Evolutionary conservation across 441 rosid species (phyloP).

Genomic region (Adansonia rubrostipa): DNA sequence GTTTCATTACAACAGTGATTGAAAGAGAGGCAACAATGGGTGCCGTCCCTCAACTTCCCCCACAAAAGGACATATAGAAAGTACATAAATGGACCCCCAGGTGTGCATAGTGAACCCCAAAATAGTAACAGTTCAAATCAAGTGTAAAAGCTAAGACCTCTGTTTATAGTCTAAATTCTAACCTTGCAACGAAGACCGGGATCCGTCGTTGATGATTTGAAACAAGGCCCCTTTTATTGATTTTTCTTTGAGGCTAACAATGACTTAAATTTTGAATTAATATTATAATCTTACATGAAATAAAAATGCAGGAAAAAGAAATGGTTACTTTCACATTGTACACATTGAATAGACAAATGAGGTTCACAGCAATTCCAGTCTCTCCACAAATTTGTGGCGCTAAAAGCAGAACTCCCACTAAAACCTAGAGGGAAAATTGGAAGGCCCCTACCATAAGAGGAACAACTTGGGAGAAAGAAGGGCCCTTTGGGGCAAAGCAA

Average conservation of each 20-base stretch:
- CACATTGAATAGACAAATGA: constrained; percentile 43
- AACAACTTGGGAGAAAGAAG: constrained; percentile 28
- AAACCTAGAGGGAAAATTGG: constrained; percentile 31
- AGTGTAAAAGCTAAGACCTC: background rate
- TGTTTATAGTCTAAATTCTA: constrained; percentile 1
- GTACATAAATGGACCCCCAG: constrained; percentile 24
- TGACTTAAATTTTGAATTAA: background rate
- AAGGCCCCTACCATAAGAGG: constrained; percentile 26
- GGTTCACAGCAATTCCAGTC: constrained; percentile 35
- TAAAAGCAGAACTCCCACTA: constrained; percentile 36
- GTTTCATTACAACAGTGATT: constrained; percentile 35
- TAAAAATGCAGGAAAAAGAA: constrained; percentile 24
- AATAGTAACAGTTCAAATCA: constrained; percentile 12
- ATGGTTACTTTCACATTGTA: constrained; percentile 41
- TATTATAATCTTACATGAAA: background rate
- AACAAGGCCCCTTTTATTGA: background rate
- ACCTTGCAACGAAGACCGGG: background rate
- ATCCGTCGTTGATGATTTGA: background rate
- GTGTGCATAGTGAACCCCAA: constrained; percentile 15
- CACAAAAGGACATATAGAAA: constrained; percentile 24
- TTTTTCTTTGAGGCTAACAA: background rate
- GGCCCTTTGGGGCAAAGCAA: constrained; percentile 28
- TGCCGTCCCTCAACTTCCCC: constrained; percentile 32
- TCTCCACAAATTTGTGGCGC: constrained; percentile 38
- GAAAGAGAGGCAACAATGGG: constrained; percentile 34